Percentiles rank a stretch among this genome's conserved stretches.
Conservation (phyloP, 768 basidiomycete genomes). For the Auricularia auricula-judae region DNA sequence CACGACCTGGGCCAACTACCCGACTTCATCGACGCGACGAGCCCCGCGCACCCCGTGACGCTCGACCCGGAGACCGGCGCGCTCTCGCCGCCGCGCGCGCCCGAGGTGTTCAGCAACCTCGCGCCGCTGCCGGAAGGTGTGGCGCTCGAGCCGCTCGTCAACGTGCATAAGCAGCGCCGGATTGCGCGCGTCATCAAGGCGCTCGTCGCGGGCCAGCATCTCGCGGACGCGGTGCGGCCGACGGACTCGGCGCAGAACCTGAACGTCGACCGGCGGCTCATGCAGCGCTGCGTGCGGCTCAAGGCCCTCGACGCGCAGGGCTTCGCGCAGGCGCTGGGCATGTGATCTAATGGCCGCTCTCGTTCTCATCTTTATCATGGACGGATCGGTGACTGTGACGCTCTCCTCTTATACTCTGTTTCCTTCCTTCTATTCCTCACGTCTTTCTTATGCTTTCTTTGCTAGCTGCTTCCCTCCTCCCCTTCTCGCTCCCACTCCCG, state of each 20-base stretch:
- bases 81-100: constrained; percentile 60
- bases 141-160: constrained; percentile 76
- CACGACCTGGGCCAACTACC: constrained; percentile 55
- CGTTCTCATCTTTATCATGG: too few relatives aligned
- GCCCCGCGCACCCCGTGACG: constrained; percentile 55
- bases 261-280: constrained; percentile 61
- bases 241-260: constrained; percentile 39
- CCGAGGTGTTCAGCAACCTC: constrained; percentile 68
- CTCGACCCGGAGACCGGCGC: constrained; percentile 51
- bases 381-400: too few relatives aligned
- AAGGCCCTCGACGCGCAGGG: constrained; percentile 42
- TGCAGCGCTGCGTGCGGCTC: constrained; percentile 62
- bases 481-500: neutral
- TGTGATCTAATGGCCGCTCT: neutral
- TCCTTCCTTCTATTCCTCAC: too few relatives aligned
- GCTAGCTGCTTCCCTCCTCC: too few relatives aligned
- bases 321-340: neutral
- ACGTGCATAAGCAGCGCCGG: constrained; percentile 78
- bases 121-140: constrained; percentile 64
- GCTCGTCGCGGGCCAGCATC: constrained; percentile 72
- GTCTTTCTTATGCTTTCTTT: too few relatives aligned
- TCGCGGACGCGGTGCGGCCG: constrained; percentile 35
- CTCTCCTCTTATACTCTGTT: too few relatives aligned
- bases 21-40: constrained; percentile 53
- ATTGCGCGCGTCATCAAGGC: constrained; percentile 74